Conservation (phyloP, 1,139 yeast genomes). For the Hansenula anomala region DNA sequence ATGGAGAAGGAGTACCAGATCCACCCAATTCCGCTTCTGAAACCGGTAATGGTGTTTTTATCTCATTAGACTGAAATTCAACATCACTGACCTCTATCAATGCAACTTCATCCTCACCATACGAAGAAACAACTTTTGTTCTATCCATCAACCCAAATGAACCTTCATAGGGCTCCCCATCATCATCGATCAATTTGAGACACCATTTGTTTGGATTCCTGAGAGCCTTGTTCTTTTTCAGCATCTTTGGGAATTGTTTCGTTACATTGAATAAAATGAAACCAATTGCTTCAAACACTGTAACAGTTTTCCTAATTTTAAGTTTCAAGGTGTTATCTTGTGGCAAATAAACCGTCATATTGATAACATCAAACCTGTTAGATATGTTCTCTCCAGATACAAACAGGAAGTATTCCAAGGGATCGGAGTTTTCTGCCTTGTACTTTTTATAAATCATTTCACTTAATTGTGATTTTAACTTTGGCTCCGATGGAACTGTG, state of each 20-base stretch:
- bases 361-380: constrained; percentile 24
- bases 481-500: background rate
- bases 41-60: constrained; percentile 48
- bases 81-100: constrained; percentile 40
- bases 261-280: constrained; percentile 39
- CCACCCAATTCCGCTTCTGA: constrained; percentile 17
- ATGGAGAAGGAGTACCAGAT: constrained; percentile 9
- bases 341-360: constrained; percentile 32
- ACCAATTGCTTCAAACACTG: constrained; percentile 63
- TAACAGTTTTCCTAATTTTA: constrained; percentile 39
- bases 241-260: constrained; percentile 14
- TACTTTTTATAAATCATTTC: constrained; percentile 25
- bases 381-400: constrained; percentile 37
- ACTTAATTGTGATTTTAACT: constrained; percentile 25
- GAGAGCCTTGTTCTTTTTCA: no score
- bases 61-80: constrained; percentile 31
- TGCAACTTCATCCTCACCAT: constrained; percentile 67
- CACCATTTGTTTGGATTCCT: constrained; percentile 61
- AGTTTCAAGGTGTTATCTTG: constrained; percentile 26
- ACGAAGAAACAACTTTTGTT: constrained; percentile 46
- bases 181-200: constrained; percentile 70
- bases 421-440: constrained; percentile 37
- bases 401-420: constrained; percentile 50
- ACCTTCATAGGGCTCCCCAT: constrained; percentile 72
- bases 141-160: constrained; percentile 68